A percentile compares a stretch with the other conserved stretches of the same genome.
Conservation (phyloP, 2,329 filamentous ascomycete species). For the Leptographium wingfieldii region DNA sequence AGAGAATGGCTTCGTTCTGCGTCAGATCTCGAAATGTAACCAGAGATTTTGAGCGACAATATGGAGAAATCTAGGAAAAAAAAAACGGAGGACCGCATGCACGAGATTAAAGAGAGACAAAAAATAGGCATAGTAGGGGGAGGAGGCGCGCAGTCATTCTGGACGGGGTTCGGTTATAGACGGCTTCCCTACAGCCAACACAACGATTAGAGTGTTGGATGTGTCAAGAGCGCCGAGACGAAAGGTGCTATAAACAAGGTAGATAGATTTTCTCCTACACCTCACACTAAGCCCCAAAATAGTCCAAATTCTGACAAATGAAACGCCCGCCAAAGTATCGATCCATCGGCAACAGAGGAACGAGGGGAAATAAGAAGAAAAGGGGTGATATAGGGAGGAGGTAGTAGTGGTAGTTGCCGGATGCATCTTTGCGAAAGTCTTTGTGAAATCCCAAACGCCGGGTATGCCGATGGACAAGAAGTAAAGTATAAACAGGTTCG, state of each 20-base stretch:
- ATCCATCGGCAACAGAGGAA: constrained; percentile 8
- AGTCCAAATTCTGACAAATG: constrained; percentile 3
- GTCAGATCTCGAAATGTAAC: not conserved
- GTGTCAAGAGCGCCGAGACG: not conserved
- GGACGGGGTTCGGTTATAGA: not conserved
- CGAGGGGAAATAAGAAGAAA: not conserved
- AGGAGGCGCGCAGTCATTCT: not conserved
- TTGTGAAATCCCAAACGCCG: constrained; percentile 21
- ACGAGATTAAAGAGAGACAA: constrained; percentile 11
- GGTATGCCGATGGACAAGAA: constrained; percentile 23
- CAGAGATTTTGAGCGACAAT: not conserved
- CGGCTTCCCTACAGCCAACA: not conserved
- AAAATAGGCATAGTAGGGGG: not conserved
- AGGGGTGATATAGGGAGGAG: not conserved
- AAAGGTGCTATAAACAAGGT: not conserved
- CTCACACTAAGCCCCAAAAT: not conserved
- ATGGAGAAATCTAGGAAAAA: constrained; percentile 13
- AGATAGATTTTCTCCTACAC: not conserved
- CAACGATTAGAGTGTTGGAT: not conserved
- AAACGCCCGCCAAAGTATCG: constrained; percentile 7
- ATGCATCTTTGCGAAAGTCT: constrained; percentile 7
- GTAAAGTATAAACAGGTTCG: constrained; percentile 25
- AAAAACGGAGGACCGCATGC: constrained; percentile 25
- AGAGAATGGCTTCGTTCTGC: not conserved
- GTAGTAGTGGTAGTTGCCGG: not conserved